Percentiles rank a stretch among this genome's conserved stretches.
phyloP scores from a whole-genome alignment of 176 grass and related monocot genomes.

The Zoysia japonica region DNA sequence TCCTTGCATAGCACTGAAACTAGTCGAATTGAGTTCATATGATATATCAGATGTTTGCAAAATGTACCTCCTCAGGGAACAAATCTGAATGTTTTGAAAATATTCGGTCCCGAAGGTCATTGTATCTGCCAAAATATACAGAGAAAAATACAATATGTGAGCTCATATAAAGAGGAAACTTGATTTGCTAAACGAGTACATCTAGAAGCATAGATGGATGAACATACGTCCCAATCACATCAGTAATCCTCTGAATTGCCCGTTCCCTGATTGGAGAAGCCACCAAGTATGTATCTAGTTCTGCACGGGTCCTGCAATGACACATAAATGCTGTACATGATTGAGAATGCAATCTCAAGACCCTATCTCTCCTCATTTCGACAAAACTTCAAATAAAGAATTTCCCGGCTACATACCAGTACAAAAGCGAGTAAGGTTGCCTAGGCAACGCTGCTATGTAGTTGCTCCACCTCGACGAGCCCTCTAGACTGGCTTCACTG shows the following conservation, averaged over 20 bases:
- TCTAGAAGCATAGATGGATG: background rate
- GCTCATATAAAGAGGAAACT: background rate
- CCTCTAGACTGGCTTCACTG: conserved; percentile 81
- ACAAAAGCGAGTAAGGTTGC: conserved; percentile 95
- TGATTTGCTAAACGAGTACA: conserved; percentile 12
- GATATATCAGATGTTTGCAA: background rate
- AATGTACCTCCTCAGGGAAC: conserved; percentile 84
- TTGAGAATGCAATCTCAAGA: conserved; percentile 56
- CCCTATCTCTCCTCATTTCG: background rate
- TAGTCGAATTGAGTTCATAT: background rate
- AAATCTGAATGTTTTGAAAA: conserved; percentile 90
- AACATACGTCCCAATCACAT: conserved; percentile 90
- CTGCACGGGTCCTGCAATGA: conserved; percentile 82
- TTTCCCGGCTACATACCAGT: conserved; percentile 68
- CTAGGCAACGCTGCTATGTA: conserved; percentile 89
- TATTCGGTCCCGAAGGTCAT: conserved; percentile 79
- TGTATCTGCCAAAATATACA: conserved; percentile 65
- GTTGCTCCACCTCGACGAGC: conserved; percentile 77
- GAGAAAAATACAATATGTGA: conserved; percentile 18
- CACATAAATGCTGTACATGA: conserved; percentile 60
- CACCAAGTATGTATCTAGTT: conserved; percentile 77
- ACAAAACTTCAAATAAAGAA: background rate
- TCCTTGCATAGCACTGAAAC: conserved; percentile 3
- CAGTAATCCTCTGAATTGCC: conserved; percentile 85
- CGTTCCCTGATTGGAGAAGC: conserved; percentile 86